These are phyloP conservation scores for Podospora sp. DNA, from an alignment of 495 filamentous ascomycete genomes.

Conservation along the genomic window DNA sequence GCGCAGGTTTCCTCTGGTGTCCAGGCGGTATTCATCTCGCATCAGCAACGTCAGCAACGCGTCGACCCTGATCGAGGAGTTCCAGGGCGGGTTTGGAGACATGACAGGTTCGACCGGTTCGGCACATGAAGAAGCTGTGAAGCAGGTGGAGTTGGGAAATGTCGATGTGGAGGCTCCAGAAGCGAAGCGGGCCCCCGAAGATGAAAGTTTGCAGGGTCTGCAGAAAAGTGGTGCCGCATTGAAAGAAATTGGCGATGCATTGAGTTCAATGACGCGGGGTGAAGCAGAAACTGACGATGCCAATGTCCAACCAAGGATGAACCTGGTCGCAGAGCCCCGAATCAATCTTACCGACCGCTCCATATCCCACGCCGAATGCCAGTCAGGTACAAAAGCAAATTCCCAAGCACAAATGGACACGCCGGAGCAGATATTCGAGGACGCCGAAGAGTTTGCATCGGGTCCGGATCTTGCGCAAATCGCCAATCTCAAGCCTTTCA, in stretches of 20 bases:
- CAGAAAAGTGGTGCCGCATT: background rate
- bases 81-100: background rate
- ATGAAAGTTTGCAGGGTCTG: background rate
- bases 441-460: constrained; percentile 26
- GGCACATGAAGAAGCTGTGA: background rate
- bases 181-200: background rate
- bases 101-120: background rate
- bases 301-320: constrained; percentile 14
- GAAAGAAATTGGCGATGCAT: background rate
- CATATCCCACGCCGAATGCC: constrained; percentile 6
- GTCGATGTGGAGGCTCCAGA: background rate
- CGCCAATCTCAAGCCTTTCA: constrained; percentile 13
- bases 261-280: constrained; percentile 12
- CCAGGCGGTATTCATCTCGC: constrained; percentile 20
- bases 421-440: constrained; percentile 23
- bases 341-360: constrained; percentile 1
- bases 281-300: constrained; percentile 10
- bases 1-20: constrained; percentile 28
- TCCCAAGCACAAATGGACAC: constrained; percentile 31
- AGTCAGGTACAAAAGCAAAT: constrained; percentile 3
- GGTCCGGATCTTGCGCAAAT: background rate
- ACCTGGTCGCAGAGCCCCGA: constrained; percentile 9
- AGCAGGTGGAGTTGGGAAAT: background rate
- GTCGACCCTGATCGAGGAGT: constrained; percentile 30
- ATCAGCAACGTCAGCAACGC: constrained; percentile 28